A percentile compares a stretch with the other conserved stretches of the same genome.
phyloP scores from a whole-genome alignment of 106 monocot species.

The Xerophyta viscosa region DNA sequence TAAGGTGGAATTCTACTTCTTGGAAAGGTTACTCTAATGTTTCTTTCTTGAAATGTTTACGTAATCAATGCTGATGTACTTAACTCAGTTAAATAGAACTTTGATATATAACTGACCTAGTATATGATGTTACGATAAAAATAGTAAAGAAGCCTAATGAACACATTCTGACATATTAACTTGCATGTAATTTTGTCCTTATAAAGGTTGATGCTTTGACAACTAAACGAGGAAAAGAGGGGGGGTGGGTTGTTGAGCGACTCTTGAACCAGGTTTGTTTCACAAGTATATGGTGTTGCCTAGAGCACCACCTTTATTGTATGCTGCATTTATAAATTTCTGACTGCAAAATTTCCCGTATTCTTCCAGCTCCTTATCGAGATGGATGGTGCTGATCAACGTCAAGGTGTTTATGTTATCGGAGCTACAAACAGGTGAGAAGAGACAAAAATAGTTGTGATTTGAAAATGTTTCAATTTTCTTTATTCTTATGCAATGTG shows the following conservation, averaged over 20 bases:
- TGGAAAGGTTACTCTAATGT: too few relatives aligned
- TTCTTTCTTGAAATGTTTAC: too few relatives aligned
- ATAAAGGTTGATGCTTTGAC: conserved; percentile 86
- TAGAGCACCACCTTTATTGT: too few relatives aligned
- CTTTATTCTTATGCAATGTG: background rate
- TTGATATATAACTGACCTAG: too few relatives aligned
- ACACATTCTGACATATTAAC: too few relatives aligned
- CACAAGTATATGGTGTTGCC: too few relatives aligned
- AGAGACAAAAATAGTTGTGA: background rate
- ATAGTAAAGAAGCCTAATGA: background rate
- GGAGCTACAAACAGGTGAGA: conserved; percentile 93
- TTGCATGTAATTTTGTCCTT: background rate
- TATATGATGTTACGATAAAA: background rate
- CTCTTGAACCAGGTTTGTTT: conserved; percentile 69
- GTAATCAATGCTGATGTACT: too few relatives aligned
- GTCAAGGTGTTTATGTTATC: conserved; percentile 81
- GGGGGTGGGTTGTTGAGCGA: conserved; percentile 69
- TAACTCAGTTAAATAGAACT: too few relatives aligned
- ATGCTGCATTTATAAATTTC: background rate
- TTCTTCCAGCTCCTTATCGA: conserved; percentile 68
- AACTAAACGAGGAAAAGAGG: conserved; percentile 73
- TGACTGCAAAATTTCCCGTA: background rate
- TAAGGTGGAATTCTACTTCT: too few relatives aligned
- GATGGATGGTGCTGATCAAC: conserved; percentile 82
- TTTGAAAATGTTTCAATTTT: background rate